Percentiles rank a stretch among this genome's conserved stretches.
These are phyloP conservation scores for Corrigiola litoralis DNA, from an alignment of 179 eudicot species.

Conservation along the genomic window DNA sequence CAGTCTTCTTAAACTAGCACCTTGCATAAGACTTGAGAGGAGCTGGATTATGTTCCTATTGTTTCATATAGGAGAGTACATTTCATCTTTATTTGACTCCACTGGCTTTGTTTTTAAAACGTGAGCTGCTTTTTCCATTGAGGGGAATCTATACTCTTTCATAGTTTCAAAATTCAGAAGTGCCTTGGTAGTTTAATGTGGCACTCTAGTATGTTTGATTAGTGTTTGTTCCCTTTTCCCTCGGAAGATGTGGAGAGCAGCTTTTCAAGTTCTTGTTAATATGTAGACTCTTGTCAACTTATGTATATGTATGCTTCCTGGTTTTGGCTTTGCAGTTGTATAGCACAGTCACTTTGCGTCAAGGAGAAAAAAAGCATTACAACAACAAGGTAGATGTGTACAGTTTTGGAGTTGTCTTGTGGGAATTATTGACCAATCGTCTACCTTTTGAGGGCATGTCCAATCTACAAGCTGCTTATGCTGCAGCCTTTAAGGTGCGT, in stretches of 20 bases:
- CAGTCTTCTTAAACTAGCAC: too few species aligned
- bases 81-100: too few species aligned
- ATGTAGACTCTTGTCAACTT: not conserved
- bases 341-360: conserved; percentile 92
- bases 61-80: too few species aligned
- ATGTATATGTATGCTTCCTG: not conserved
- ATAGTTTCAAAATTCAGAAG: too few species aligned
- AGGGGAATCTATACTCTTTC: too few species aligned
- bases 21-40: too few species aligned
- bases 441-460: conserved; percentile 99
- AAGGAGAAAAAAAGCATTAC: conserved; percentile 96
- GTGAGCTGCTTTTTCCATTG: too few species aligned
- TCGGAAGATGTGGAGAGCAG: too few species aligned
- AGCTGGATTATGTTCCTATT: too few species aligned
- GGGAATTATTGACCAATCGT: conserved; percentile 90
- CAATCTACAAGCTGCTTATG: conserved; percentile 97
- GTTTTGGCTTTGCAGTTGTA: conserved; percentile 64
- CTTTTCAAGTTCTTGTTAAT: not conserved
- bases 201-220: too few species aligned
- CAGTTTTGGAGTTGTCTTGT: conserved; percentile 89
- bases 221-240: not conserved
- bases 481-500: conserved; percentile 94
- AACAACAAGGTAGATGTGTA: conserved; percentile 97
- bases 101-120: too few species aligned
- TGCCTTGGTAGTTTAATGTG: not conserved